Evolutionary conservation across 345 rosid genomes (phyloP).

Genomic region (Hibiscus tridactylites): DNA sequence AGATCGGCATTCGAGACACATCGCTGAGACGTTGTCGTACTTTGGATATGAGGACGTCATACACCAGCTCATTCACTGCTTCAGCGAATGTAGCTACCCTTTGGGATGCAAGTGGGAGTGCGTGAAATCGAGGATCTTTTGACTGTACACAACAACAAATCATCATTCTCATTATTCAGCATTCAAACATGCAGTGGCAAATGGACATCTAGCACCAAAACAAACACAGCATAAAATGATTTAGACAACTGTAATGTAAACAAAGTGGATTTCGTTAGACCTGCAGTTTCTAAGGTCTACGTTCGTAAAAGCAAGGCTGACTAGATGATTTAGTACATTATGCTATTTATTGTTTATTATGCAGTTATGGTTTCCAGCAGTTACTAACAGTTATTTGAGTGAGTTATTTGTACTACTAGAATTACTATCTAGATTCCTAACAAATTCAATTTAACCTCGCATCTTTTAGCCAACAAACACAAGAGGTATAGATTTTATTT

Average conservation of each 20-base stretch:
- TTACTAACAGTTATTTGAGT: no score
- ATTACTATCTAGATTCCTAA: no score
- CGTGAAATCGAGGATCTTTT: constrained; percentile 95
- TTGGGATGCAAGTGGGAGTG: constrained; percentile 86
- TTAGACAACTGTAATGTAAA: not conserved
- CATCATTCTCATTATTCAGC: not conserved
- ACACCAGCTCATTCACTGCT: constrained; percentile 85
- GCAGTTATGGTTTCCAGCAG: no score
- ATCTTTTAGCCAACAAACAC: not conserved
- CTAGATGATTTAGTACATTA: no score
- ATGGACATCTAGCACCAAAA: not conserved
- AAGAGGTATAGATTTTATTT: not conserved
- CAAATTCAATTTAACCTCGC: not conserved
- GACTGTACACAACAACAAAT: constrained; percentile 45
- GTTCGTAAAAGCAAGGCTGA: no score
- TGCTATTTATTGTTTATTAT: no score
- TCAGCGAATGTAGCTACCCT: constrained; percentile 81
- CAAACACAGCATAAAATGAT: not conserved
- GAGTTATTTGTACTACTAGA: no score
- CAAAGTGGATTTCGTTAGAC: not conserved
- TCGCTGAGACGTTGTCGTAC: constrained; percentile 83
- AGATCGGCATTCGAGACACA: constrained; percentile 70
- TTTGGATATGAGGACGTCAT: constrained; percentile 90
- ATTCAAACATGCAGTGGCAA: not conserved
- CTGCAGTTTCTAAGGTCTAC: no score